Percentiles rank a stretch among this genome's conserved stretches.
These are phyloP conservation scores for Pythium monospermum DNA, from an alignment of 352 stramenopile species.

Conservation along the genomic window DNA sequence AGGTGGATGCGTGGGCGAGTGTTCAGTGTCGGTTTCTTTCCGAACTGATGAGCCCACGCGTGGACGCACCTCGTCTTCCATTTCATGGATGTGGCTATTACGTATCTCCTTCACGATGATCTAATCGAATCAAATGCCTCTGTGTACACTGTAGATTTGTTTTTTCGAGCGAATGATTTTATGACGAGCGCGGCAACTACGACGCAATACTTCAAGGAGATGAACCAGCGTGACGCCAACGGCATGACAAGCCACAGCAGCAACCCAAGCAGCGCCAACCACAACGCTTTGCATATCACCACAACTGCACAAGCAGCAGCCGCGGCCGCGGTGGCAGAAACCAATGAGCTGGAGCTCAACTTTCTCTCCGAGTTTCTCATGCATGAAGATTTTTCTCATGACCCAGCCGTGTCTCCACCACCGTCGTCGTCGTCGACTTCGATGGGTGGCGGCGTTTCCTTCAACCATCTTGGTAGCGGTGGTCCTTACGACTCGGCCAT, in stretches of 20 bases:
- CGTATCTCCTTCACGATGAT: conserved; percentile 15
- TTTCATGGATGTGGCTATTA: too few relatives aligned
- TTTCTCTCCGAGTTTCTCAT: conserved; percentile 51
- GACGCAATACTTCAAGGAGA: conserved; percentile 14
- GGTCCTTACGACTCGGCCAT: conserved; percentile 5
- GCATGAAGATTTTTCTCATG: conserved; percentile 28
- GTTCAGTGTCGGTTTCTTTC: neutral
- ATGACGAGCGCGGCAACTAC: conserved; percentile 13
- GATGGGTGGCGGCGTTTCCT: too few relatives aligned
- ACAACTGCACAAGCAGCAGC: neutral
- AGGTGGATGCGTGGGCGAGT: too few relatives aligned
- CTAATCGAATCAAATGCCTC: conserved; percentile 9
- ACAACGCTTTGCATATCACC: neutral
- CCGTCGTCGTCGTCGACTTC: too few relatives aligned
- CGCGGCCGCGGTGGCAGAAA: neutral
- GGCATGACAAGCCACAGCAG: neutral
- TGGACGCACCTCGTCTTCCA: too few relatives aligned
- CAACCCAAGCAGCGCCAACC: neutral
- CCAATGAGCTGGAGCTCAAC: conserved; percentile 28
- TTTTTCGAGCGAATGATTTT: conserved; percentile 16
- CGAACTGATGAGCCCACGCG: neutral
- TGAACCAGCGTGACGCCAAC: conserved; percentile 4
- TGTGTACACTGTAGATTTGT: conserved; percentile 9
- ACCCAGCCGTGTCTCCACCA: too few relatives aligned
- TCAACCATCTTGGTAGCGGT: neutral